Evolutionary conservation across 208 protist species (phyloP).

Genomic region (Trypanosomatidae sp.): DNA sequence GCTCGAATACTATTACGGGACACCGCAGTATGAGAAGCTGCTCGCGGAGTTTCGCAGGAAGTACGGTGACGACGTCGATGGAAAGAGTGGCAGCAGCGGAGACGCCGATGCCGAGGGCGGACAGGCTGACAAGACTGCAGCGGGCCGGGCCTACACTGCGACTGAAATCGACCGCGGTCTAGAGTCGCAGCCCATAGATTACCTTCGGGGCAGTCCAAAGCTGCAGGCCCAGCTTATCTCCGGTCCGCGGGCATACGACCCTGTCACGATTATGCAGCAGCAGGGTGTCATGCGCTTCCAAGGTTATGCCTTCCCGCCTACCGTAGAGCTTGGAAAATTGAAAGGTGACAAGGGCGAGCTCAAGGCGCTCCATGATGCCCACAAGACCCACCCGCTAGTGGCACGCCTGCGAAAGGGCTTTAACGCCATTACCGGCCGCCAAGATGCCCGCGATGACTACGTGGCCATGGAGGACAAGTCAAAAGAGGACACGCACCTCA

Average conservation of each 20-base stretch:
- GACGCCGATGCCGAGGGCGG: too few relatives aligned
- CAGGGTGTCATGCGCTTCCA: constrained; percentile 79
- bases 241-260: constrained; percentile 77
- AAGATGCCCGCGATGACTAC: constrained; percentile 46
- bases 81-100: too few relatives aligned
- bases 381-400: constrained; percentile 39
- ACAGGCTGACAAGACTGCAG: too few relatives aligned
- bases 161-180: too few relatives aligned
- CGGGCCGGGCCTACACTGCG: too few relatives aligned
- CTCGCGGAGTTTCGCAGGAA: constrained; percentile 78
- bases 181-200: constrained; percentile 87
- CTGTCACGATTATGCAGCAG: constrained; percentile 78
- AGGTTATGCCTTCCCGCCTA: constrained; percentile 86
- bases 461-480: constrained; percentile 37
- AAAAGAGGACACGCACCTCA: constrained; percentile 58
- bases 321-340: constrained; percentile 72
- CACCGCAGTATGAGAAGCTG: constrained; percentile 63
- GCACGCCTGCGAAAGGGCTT: constrained; percentile 29
- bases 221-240: constrained; percentile 62
- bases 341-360: constrained; percentile 48
- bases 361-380: constrained; percentile 22
- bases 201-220: too few relatives aligned
- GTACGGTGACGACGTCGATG: too few relatives aligned
- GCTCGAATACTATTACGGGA: constrained; percentile 84
- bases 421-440: constrained; percentile 43